Evolutionary conservation across 257 asterid species (phyloP).

Genomic region (Verbena officinalis): DNA sequence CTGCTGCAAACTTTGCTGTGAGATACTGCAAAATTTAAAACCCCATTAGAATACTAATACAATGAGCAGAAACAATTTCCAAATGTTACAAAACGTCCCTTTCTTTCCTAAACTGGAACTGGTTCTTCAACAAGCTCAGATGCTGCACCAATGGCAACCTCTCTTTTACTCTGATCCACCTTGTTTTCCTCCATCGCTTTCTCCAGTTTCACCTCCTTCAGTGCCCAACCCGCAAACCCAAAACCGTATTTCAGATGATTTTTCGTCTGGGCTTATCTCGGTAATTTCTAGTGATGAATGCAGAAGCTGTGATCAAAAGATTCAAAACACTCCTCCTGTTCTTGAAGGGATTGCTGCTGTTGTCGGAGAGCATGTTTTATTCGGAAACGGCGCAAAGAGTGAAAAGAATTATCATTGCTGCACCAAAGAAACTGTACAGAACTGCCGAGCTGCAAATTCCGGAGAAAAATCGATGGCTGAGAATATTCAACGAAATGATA

Average conservation of each 20-base stretch:
- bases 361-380: constrained; percentile 76
- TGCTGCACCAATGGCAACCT: constrained; percentile 20
- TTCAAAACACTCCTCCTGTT: constrained; percentile 33
- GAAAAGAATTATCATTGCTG: too few species aligned
- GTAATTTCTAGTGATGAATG: not conserved
- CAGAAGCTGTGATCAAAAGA: too few species aligned
- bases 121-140: constrained; percentile 13
- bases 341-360: constrained; percentile 90
- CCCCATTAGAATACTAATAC: too few species aligned
- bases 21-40: not conserved
- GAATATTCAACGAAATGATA: not conserved
- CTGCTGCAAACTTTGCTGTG: not conserved
- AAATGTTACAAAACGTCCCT: constrained; percentile 27
- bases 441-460: not conserved
- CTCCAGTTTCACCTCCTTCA: constrained; percentile 27
- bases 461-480: not conserved
- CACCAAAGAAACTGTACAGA: not conserved
- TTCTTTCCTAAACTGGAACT: constrained; percentile 32
- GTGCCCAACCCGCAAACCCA: constrained; percentile 6
- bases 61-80: constrained; percentile 22
- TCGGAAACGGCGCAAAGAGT: constrained; percentile 28
- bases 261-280: not conserved
- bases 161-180: not conserved
- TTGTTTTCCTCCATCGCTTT: constrained; percentile 16
- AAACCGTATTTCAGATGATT: not conserved